Conservation (phyloP, 495 filamentous ascomycete species). For the Penicillium crystallinum region DNA sequence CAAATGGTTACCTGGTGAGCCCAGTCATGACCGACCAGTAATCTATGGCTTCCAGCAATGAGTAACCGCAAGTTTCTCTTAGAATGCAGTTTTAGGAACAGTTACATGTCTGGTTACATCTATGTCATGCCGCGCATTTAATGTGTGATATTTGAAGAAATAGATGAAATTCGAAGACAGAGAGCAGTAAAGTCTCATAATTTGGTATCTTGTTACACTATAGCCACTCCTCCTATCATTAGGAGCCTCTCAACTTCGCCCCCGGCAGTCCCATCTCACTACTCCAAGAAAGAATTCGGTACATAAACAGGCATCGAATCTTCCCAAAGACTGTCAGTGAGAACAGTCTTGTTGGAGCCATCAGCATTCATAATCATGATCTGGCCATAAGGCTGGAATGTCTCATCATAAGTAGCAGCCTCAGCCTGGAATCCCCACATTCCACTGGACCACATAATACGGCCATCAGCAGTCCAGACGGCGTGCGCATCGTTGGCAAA, state of each 20-base stretch:
- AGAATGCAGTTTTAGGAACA: too few relatives aligned
- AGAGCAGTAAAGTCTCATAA: too few relatives aligned
- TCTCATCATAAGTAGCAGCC: slow-evolving; percentile 27
- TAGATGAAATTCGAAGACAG: too few relatives aligned
- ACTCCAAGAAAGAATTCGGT: slow-evolving; percentile 6
- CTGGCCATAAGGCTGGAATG: slow-evolving; percentile 34
- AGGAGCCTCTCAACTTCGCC: not conserved
- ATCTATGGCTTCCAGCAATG: too few relatives aligned
- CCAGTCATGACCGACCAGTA: too few relatives aligned
- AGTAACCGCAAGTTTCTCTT: too few relatives aligned
- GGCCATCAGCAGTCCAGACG: slow-evolving; percentile 34
- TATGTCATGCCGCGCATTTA: too few relatives aligned
- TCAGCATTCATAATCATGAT: slow-evolving; percentile 31
- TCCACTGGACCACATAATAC: slow-evolving; percentile 27
- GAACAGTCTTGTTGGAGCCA: slow-evolving; percentile 24
- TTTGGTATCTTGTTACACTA: too few relatives aligned
- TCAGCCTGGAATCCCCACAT: slow-evolving; percentile 34
- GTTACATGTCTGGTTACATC: too few relatives aligned
- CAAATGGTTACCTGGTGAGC: too few relatives aligned
- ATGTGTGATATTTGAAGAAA: too few relatives aligned
- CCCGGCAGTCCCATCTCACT: not conserved
- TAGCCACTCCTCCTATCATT: not conserved
- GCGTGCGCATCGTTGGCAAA: slow-evolving; percentile 40
- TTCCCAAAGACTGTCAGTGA: slow-evolving; percentile 31
- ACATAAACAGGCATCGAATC: slow-evolving; percentile 30